A percentile compares a stretch with the other conserved stretches of the same genome.
These are phyloP conservation scores for Eimeria mitis DNA, from an alignment of 169 alveolate genomes.

Conservation along the genomic window DNA sequence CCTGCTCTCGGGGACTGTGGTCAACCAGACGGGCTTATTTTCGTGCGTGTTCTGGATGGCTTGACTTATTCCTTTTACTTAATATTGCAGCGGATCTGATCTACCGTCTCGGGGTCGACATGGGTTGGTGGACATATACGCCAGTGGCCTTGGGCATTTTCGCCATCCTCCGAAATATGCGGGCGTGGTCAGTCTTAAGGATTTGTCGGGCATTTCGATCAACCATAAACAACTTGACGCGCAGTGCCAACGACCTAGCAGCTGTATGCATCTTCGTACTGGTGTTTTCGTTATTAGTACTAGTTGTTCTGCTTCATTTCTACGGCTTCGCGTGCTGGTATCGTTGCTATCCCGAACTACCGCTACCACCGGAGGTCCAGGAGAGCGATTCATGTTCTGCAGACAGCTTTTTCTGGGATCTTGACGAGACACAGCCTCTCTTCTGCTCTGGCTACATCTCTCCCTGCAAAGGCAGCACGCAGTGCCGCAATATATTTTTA, in stretches of 20 bases:
- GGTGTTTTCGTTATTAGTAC: conserved; percentile 45
- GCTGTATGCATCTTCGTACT: conserved; percentile 49
- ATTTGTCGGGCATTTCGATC: conserved; percentile 65
- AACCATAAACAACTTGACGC: background rate
- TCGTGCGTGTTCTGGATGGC: conserved; percentile 68
- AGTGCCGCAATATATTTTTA: conserved; percentile 69
- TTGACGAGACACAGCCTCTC: conserved; percentile 63
- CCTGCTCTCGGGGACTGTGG: conserved; percentile 48
- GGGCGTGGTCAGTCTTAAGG: conserved; percentile 54
- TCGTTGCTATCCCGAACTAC: conserved; percentile 55
- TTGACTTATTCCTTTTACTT: conserved; percentile 1
- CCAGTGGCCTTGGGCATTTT: conserved; percentile 6
- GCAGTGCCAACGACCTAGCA: conserved; percentile 72
- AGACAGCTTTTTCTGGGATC: conserved; percentile 79
- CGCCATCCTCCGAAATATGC: conserved; percentile 35
- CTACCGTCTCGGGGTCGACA: conserved; percentile 35
- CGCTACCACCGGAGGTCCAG: conserved; percentile 58
- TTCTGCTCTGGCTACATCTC: conserved; percentile 47
- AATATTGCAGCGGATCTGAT: conserved; percentile 22
- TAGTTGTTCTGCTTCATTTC: conserved; percentile 63
- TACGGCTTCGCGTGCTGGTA: conserved; percentile 67
- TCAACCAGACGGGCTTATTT: conserved; percentile 36
- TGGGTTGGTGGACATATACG: conserved; percentile 61
- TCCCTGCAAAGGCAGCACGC: conserved; percentile 76
- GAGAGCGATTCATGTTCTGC: conserved; percentile 73